A percentile compares a stretch with the other conserved stretches of the same genome.
Evolutionary conservation across 768 basidiomycete species (phyloP).

Genomic region (Tulasnella sp.): DNA sequence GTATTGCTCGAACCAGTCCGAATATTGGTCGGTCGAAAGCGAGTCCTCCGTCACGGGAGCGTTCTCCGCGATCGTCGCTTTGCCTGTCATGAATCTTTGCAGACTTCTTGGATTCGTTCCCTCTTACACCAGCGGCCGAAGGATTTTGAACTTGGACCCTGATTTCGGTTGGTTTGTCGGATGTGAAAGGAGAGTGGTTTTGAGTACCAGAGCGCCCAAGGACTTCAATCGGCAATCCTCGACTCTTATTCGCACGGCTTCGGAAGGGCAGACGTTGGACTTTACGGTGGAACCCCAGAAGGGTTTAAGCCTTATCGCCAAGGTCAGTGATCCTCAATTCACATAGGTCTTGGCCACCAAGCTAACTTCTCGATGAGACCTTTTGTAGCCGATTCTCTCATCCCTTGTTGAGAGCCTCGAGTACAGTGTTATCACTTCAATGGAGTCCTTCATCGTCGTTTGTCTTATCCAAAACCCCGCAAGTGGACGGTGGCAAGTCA

Average conservation of each 20-base stretch:
- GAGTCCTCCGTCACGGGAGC: neutral
- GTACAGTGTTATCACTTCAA: neutral
- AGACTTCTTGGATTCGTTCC: neutral
- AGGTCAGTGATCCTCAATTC: neutral
- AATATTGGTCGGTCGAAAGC: neutral
- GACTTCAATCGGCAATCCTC: neutral
- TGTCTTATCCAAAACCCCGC: neutral
- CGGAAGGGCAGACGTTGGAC: neutral
- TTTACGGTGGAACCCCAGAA: neutral
- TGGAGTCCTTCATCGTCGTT: neutral
- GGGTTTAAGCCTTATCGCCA: neutral
- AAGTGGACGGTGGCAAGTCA: neutral
- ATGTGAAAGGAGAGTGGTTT: neutral
- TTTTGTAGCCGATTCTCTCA: neutral
- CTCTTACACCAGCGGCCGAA: neutral
- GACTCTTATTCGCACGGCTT: neutral
- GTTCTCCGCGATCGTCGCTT: neutral
- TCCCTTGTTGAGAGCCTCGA: neutral
- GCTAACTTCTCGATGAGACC: neutral
- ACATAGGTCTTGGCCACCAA: no score
- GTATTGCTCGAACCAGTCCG: no score
- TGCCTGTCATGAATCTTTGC: neutral
- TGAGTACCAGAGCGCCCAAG: neutral
- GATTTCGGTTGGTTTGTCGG: neutral
- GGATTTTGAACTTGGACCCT: neutral